Percentiles rank a stretch among this genome's conserved stretches.
Conservation (phyloP, 495 filamentous ascomycete genomes). For the Mycothermus thermophilus region DNA sequence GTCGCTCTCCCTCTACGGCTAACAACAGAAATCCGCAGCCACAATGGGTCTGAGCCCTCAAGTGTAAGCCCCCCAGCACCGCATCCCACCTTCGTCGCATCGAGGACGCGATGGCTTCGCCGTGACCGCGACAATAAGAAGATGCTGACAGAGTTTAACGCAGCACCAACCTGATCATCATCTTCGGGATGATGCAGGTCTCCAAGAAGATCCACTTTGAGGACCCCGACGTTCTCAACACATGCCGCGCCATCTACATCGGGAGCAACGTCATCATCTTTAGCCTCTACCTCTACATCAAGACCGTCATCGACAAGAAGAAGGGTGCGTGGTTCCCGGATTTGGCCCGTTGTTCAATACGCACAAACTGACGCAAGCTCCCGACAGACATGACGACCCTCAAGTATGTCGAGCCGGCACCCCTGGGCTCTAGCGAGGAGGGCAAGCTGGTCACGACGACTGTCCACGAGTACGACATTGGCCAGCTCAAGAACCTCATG, state of each 20-base stretch:
- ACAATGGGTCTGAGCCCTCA: conserved; percentile 41
- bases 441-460: conserved; percentile 93
- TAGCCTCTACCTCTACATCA: conserved; percentile 68
- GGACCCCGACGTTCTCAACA: conserved; percentile 69
- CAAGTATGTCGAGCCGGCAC: conserved; percentile 92
- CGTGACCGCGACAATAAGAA: no score
- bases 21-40: conserved; percentile 1
- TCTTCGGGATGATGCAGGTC: conserved; percentile 94
- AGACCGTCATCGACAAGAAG: conserved; percentile 75
- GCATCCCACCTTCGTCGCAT: no score
- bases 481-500: conserved; percentile 67
- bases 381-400: conserved; percentile 95
- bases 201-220: conserved; percentile 94
- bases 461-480: conserved; percentile 78
- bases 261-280: conserved; percentile 82
- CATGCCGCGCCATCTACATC: conserved; percentile 70
- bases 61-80: no score
- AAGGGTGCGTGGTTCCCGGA: conserved; percentile 51
- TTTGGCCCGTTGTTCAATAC: neutral
- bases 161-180: conserved; percentile 87
- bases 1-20: neutral
- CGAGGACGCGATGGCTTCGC: no score
- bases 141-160: no score
- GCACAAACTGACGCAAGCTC: neutral
- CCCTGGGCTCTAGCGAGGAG: conserved; percentile 83